A percentile compares a stretch with the other conserved stretches of the same genome.
These are phyloP conservation scores for Oryza longistaminata DNA, from an alignment of 176 grass and related monocot species.

Conservation along the genomic window DNA sequence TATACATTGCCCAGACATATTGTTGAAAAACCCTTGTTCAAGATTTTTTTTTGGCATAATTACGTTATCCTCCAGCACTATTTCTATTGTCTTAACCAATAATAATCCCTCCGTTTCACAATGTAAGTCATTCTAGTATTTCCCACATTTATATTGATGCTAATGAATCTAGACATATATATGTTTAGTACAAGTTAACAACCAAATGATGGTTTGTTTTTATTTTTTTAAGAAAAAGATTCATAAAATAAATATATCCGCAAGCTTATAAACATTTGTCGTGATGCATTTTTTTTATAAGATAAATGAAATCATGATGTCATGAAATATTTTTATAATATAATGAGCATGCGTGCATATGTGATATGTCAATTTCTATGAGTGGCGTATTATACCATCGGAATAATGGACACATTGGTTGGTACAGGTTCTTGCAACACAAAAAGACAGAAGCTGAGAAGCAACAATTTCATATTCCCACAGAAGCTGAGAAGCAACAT, in stretches of 20 bases:
- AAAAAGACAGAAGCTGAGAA: not conserved
- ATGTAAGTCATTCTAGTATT: too few relatives aligned
- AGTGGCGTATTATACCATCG: not conserved
- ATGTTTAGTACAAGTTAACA: not conserved
- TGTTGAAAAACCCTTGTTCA: not conserved
- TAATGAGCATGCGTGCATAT: not conserved
- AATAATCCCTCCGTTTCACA: too few relatives aligned
- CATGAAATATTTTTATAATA: not conserved
- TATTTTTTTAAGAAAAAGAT: not conserved
- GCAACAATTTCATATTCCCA: not conserved
- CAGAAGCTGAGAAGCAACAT: not conserved
- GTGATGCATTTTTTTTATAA: not conserved
- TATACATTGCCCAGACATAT: not conserved
- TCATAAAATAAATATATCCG: not conserved
- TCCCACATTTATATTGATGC: too few relatives aligned
- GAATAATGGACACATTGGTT: not conserved
- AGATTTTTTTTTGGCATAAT: not conserved
- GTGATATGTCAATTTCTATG: not conserved
- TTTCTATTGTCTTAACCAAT: not conserved
- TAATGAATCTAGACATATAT: too few relatives aligned
- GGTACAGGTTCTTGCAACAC: not conserved
- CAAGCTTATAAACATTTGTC: not conserved
- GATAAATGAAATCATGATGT: not conserved
- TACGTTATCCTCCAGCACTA: not conserved
- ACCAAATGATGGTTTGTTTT: not conserved